Evolutionary conservation across 495 filamentous ascomycete genomes (phyloP).

Genomic region (Penicillium herquei): DNA sequence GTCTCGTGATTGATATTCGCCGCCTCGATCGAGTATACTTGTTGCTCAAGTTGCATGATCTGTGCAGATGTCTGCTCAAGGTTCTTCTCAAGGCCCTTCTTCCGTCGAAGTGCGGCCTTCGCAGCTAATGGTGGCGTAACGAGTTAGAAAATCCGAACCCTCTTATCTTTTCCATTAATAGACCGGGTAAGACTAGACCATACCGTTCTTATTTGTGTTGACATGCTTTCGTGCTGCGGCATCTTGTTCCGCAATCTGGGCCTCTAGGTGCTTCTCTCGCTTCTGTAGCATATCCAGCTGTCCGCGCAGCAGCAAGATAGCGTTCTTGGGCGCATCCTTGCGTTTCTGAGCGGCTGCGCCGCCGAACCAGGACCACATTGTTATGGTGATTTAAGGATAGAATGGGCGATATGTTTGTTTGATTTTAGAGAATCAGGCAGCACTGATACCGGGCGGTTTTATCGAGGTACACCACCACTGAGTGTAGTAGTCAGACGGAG

Average conservation of each 20-base stretch:
- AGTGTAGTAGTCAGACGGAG: conserved; percentile 19
- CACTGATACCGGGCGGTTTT: conserved; percentile 1
- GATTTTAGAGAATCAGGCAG: conserved; percentile 13
- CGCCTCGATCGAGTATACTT: conserved; percentile 95
- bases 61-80: conserved; percentile 87
- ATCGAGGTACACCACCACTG: background rate
- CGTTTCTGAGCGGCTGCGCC: conserved; percentile 75
- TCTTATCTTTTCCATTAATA: background rate
- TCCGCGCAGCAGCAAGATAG: conserved; percentile 81
- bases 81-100: conserved; percentile 89
- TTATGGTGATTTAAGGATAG: conserved; percentile 1
- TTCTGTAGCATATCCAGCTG: conserved; percentile 98
- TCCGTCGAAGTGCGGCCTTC: conserved; percentile 86
- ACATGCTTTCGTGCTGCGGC: conserved; percentile 87
- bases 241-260: conserved; percentile 92
- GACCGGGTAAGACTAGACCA: conserved; percentile 16
- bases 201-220: conserved; percentile 86
- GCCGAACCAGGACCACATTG: conserved; percentile 84
- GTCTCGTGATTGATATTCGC: conserved; percentile 99
- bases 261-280: conserved; percentile 85
- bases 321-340: conserved; percentile 95
- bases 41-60: conserved; percentile 87
- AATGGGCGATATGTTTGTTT: background rate
- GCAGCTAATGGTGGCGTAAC: conserved; percentile 61
- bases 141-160: conserved; percentile 1